Conservation (phyloP, 345 rosid species). For the Mercurialis annua region DNA sequence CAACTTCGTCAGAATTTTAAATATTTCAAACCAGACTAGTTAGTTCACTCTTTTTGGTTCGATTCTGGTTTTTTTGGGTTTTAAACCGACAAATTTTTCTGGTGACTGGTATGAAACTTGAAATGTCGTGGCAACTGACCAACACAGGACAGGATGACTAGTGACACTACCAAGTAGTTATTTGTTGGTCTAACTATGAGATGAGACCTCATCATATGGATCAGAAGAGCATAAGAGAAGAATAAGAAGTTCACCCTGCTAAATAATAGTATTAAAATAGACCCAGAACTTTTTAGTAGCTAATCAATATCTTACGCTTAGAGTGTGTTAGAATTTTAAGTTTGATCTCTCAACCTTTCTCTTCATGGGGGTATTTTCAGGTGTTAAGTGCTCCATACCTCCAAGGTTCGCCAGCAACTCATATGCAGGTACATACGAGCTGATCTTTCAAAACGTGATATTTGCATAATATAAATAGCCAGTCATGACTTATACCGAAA, state of each 20-base stretch:
- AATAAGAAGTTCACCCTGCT: not conserved
- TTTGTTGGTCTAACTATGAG: not conserved
- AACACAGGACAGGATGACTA: not conserved
- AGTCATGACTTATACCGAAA: not conserved
- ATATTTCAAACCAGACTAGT: no score
- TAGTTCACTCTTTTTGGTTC: no score
- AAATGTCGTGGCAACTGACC: no score
- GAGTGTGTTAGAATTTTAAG: not conserved
- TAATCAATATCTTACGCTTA: not conserved
- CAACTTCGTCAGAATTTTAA: no score
- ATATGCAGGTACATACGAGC: slow-evolving; percentile 47
- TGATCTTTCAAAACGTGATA: not conserved
- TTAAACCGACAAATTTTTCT: no score
- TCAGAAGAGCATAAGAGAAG: not conserved
- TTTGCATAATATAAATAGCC: not conserved
- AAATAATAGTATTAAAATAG: not conserved
- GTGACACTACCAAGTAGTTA: not conserved
- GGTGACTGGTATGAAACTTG: no score
- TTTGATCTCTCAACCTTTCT: slow-evolving; percentile 6
- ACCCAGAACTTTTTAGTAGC: not conserved
- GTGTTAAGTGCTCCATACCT: slow-evolving; percentile 96
- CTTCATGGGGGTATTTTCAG: slow-evolving; percentile 41
- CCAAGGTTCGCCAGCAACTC: slow-evolving; percentile 45
- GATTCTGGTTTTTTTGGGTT: no score
- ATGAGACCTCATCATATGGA: not conserved